Evolutionary conservation across 176 grass and related monocot genomes (phyloP).

Genomic region (Hordeum vulgare): DNA sequence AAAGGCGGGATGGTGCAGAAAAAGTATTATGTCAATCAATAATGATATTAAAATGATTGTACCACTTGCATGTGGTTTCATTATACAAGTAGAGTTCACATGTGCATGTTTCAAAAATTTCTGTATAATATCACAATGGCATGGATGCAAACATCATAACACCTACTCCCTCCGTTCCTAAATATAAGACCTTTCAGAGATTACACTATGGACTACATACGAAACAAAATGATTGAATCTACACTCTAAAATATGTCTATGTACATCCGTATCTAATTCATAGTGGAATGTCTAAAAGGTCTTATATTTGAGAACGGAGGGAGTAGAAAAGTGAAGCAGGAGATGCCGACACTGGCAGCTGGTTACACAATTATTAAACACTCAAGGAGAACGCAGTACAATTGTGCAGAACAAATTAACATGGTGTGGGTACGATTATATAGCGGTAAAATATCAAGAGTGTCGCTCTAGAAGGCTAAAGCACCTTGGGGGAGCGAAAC

Average conservation of each 20-base stretch:
- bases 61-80: not conserved
- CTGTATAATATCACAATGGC: not conserved
- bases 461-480: slow-evolving; percentile 8
- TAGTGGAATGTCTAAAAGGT: no score
- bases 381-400: not conserved
- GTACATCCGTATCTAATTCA: no score
- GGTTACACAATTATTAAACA: not conserved
- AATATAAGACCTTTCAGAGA: no score
- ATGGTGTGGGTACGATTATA: not conserved
- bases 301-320: no score
- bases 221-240: no score
- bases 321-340: no score
- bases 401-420: not conserved
- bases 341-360: not conserved
- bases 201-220: no score
- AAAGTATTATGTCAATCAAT: not conserved
- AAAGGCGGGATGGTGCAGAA: not conserved
- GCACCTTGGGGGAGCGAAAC: slow-evolving; percentile 85
- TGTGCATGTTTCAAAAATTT: not conserved
- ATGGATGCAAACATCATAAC: not conserved
- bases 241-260: no score
- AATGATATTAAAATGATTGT: not conserved
- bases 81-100: not conserved
- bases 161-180: no score
- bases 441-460: not conserved